phyloP scores from a whole-genome alignment of 306 rosid species.

The Vigna angularis region DNA sequence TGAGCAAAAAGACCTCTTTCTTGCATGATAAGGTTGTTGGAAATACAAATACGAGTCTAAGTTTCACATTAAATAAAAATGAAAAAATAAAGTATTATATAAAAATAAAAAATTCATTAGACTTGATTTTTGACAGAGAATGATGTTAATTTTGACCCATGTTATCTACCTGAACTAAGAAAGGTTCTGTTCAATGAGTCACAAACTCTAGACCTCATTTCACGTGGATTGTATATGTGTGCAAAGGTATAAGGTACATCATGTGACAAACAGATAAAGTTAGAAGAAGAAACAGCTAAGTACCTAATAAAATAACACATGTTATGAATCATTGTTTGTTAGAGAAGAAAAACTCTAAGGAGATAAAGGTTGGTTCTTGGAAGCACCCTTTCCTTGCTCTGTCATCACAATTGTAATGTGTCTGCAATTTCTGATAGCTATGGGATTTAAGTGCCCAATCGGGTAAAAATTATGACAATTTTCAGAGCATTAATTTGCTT shows the following conservation, averaged over 20 bases:
- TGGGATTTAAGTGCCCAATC: neutral
- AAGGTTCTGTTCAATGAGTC: slow-evolving; percentile 19
- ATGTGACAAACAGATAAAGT: slow-evolving; percentile 63
- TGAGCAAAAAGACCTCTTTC: slow-evolving; percentile 31
- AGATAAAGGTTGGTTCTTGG: slow-evolving; percentile 43
- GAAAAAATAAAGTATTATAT: rapidly evolving
- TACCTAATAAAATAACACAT: slow-evolving; percentile 24
- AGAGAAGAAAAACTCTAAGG: neutral
- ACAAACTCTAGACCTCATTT: slow-evolving; percentile 47
- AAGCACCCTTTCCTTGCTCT: slow-evolving; percentile 46
- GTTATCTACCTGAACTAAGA: too few relatives aligned
- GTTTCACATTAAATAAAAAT: too few relatives aligned
- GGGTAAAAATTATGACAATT: neutral
- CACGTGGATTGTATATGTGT: slow-evolving; percentile 63
- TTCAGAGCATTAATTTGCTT: neutral
- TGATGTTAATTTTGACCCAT: too few relatives aligned
- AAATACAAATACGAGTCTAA: too few relatives aligned
- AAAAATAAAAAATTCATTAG: too few relatives aligned
- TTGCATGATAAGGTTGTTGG: slow-evolving; percentile 28
- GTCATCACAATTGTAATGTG: slow-evolving; percentile 50
- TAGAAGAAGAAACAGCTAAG: slow-evolving; percentile 59
- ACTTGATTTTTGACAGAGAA: too few relatives aligned
- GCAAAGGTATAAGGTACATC: slow-evolving; percentile 54
- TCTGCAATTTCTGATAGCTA: slow-evolving; percentile 40
- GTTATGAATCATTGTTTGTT: slow-evolving; percentile 38